A percentile compares a stretch with the other conserved stretches of the same genome.
Conservation (phyloP, 2,329 filamentous ascomycete species). For the Pyrenophora teres region DNA sequence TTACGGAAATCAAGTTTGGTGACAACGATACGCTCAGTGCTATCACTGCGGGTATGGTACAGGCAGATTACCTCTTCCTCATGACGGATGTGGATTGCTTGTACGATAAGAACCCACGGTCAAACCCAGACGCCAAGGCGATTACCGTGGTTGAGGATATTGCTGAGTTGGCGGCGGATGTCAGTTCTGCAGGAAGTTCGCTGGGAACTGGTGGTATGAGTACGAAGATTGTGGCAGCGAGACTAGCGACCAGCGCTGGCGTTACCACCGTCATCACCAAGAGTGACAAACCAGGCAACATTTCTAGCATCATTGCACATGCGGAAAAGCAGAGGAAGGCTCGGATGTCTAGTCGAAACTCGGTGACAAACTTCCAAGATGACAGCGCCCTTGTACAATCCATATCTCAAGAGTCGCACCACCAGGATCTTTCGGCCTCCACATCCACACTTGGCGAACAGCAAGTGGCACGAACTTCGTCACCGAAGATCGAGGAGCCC, state of each 20-base stretch:
- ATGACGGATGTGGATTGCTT: constrained; percentile 99
- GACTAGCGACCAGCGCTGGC: constrained; percentile 88
- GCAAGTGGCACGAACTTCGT: constrained; percentile 29
- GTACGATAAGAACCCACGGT: constrained; percentile 93
- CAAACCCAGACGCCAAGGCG: constrained; percentile 79
- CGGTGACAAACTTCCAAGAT: constrained; percentile 37
- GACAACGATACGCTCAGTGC: constrained; percentile 98
- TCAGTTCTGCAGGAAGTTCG: constrained; percentile 85
- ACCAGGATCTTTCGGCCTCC: constrained; percentile 29
- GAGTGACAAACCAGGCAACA: constrained; percentile 91
- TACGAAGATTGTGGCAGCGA: constrained; percentile 93
- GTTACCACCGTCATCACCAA: constrained; percentile 95
- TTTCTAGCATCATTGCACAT: constrained; percentile 82
- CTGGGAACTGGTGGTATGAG: constrained; percentile 96
- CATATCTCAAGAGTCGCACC: constrained; percentile 22
- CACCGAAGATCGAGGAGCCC: constrained; percentile 31
- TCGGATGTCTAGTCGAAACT: constrained; percentile 35
- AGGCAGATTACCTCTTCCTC: constrained; percentile 93
- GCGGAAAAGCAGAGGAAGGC: constrained; percentile 65
- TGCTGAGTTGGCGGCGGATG: constrained; percentile 78
- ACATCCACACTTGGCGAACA: constrained; percentile 37
- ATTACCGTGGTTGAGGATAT: constrained; percentile 96
- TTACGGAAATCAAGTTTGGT: constrained; percentile 98
- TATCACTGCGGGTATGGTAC: constrained; percentile 95
- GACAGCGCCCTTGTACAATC: constrained; percentile 31